These are phyloP conservation scores for Alternaria sp. DNA, from an alignment of 2,329 filamentous ascomycete genomes.

Conservation along the genomic window DNA sequence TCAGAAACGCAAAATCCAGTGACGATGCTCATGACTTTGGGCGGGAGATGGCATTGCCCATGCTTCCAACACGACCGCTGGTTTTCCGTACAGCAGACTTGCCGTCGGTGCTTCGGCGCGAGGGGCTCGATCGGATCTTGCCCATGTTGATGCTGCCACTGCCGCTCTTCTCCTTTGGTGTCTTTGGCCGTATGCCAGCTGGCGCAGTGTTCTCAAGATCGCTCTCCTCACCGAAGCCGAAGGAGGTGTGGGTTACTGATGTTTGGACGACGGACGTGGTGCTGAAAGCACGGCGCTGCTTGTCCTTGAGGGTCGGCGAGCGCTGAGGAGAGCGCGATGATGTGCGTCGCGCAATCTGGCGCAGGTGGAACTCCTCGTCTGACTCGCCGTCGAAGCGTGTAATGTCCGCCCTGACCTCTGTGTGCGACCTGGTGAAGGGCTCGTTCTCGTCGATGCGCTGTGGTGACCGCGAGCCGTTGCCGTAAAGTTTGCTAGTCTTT, in stretches of 20 bases:
- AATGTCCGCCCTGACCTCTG: slow-evolving; percentile 64
- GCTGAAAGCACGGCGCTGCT: slow-evolving; percentile 73
- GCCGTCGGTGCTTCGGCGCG: slow-evolving; percentile 54
- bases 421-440: slow-evolving; percentile 59
- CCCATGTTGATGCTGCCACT: slow-evolving; percentile 53
- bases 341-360: slow-evolving; percentile 66
- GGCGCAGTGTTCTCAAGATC: slow-evolving; percentile 55
- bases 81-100: slow-evolving; percentile 59
- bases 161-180: slow-evolving; percentile 51
- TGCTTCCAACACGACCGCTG: slow-evolving; percentile 58
- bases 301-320: slow-evolving; percentile 64
- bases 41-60: slow-evolving; percentile 43
- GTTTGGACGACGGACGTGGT: slow-evolving; percentile 66
- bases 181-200: slow-evolving; percentile 50
- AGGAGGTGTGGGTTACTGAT: slow-evolving; percentile 43
- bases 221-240: slow-evolving; percentile 50
- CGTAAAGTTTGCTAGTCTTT: slow-evolving; percentile 80
- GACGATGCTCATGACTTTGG: slow-evolving; percentile 34
- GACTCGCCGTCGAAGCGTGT: slow-evolving; percentile 69
- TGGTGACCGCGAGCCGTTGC: slow-evolving; percentile 56
- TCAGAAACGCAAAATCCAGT: slow-evolving; percentile 7
- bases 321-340: slow-evolving; percentile 66
- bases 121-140: slow-evolving; percentile 53
- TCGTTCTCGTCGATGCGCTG: slow-evolving; percentile 56
- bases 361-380: slow-evolving; percentile 82